Evolutionary conservation across 1,139 yeast species (phyloP).

Genomic region (Yarrowia galli): DNA sequence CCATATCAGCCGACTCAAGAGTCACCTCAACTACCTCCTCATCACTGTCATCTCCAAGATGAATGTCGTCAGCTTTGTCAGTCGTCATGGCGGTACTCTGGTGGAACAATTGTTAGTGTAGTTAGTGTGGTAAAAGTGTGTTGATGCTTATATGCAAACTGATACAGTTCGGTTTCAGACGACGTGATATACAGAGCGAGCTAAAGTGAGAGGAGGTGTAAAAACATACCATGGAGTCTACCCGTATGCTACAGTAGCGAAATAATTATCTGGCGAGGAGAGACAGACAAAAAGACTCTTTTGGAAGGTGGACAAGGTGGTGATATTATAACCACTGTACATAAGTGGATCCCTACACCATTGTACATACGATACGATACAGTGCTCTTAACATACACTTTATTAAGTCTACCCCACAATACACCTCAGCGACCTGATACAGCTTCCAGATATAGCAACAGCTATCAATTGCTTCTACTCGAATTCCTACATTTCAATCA

Average conservation of each 20-base stretch:
- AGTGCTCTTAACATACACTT: no score
- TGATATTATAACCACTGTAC: no score
- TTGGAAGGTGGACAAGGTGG: not conserved
- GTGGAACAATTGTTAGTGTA: not conserved
- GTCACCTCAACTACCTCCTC: not conserved
- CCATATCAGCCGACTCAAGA: no score
- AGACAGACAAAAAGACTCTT: not conserved
- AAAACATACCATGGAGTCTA: no score
- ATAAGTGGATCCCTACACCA: no score
- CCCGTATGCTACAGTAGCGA: no score
- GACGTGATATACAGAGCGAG: not conserved
- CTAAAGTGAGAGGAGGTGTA: not conserved
- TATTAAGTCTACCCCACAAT: no score
- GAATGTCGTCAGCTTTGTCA: slow-evolving; percentile 20
- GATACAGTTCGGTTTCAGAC: slow-evolving; percentile 21
- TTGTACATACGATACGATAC: no score
- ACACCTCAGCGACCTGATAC: no score
- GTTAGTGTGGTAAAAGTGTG: not conserved
- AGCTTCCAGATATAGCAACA: no score
- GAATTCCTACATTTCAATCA: no score
- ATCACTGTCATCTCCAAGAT: slow-evolving; percentile 17
- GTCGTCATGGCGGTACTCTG: not conserved
- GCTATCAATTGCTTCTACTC: no score
- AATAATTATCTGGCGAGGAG: not conserved
- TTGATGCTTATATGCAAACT: slow-evolving; percentile 26